A percentile compares a stretch with the other conserved stretches of the same genome.
Evolutionary conservation across 805 yeast species (phyloP).

Genomic region (Candida schatavii): DNA sequence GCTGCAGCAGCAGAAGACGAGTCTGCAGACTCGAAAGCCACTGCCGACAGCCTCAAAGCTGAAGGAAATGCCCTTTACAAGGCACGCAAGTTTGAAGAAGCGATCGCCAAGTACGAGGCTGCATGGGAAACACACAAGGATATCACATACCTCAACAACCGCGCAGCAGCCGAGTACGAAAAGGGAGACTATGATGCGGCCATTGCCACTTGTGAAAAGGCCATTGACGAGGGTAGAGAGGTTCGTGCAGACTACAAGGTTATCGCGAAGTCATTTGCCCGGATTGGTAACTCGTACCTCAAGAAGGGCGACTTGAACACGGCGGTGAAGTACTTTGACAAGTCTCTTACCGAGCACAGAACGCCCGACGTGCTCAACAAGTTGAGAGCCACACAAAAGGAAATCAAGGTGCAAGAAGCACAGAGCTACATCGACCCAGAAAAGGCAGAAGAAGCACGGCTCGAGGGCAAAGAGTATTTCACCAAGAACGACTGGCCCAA

Average conservation of each 20-base stretch:
- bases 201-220: constrained; percentile 73
- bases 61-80: constrained; percentile 88
- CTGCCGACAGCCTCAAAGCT: constrained; percentile 71
- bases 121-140: constrained; percentile 84
- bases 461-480: constrained; percentile 86
- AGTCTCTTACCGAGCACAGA: constrained; percentile 94
- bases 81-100: constrained; percentile 85
- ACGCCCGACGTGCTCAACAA: constrained; percentile 89
- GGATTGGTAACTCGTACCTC: constrained; percentile 80
- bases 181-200: constrained; percentile 89
- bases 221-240: constrained; percentile 88
- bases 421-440: constrained; percentile 81
- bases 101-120: constrained; percentile 77
- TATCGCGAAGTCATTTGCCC: constrained; percentile 89
- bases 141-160: constrained; percentile 90
- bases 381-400: constrained; percentile 84
- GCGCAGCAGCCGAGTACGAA: constrained; percentile 97
- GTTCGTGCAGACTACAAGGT: constrained; percentile 87
- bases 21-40: constrained; percentile 39
- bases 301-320: constrained; percentile 69
- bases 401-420: constrained; percentile 73
- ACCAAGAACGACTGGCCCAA: constrained; percentile 93
- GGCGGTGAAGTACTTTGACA: constrained; percentile 80
- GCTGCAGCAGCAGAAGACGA: constrained; percentile 14
- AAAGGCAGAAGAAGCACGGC: constrained; percentile 93